phyloP scores from a whole-genome alignment of 805 yeast genomes.

The Kluyveromyces starmeri region DNA sequence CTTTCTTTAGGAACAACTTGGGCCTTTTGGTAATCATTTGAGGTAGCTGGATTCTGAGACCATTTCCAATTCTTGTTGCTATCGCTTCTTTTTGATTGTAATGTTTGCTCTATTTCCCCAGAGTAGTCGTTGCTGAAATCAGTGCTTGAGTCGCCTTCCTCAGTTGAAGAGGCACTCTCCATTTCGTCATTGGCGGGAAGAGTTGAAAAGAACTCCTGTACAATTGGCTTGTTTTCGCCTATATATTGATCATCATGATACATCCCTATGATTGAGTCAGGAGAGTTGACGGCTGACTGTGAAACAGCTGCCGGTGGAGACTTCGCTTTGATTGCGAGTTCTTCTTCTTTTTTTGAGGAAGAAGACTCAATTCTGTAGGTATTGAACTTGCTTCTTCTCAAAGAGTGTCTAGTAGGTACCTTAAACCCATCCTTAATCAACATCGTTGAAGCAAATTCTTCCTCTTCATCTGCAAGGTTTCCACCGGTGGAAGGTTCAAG shows the following conservation, averaged over 20 bases:
- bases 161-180: neutral
- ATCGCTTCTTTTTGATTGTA: neutral
- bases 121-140: neutral
- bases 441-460: constrained; percentile 26
- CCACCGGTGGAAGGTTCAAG: constrained; percentile 1
- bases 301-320: neutral
- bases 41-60: constrained; percentile 2
- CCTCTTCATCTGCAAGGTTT: constrained; percentile 8
- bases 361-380: constrained; percentile 38
- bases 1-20: neutral
- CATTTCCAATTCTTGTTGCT: neutral
- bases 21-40: constrained; percentile 7
- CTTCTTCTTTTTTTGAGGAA: constrained; percentile 3
- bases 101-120: constrained; percentile 3
- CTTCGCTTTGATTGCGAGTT: neutral
- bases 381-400: constrained; percentile 42
- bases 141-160: neutral
- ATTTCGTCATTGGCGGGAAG: constrained; percentile 1
- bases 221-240: constrained; percentile 1
- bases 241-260: constrained; percentile 1
- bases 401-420: constrained; percentile 28
- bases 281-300: neutral
- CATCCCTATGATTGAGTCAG: constrained; percentile 4
- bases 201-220: constrained; percentile 1
- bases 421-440: constrained; percentile 21